phyloP scores from a whole-genome alignment of 148 eudicot genomes.

The Simmondsia chinensis region DNA sequence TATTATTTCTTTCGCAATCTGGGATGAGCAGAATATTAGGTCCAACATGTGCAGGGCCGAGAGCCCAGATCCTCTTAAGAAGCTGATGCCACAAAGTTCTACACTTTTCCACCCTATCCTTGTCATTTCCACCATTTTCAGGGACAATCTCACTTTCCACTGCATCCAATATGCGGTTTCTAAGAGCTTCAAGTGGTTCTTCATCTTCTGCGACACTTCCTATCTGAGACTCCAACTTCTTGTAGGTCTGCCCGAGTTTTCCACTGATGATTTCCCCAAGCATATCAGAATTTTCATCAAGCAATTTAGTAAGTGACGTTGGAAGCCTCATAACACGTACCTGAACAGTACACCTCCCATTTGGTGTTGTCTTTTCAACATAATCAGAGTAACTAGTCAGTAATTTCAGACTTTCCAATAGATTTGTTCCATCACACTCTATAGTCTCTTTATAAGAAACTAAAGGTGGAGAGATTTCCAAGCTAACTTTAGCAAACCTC shows the following conservation, averaged over 20 bases:
- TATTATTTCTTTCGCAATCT: constrained; percentile 16
- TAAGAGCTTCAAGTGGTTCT: constrained; percentile 57
- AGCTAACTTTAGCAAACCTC: constrained; percentile 75
- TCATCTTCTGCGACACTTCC: constrained; percentile 50
- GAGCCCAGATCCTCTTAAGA: constrained; percentile 81
- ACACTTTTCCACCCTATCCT: constrained; percentile 46
- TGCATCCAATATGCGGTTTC: constrained; percentile 61
- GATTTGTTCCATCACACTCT: constrained; percentile 56
- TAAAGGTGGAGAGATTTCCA: constrained; percentile 89
- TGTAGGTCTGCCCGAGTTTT: constrained; percentile 48
- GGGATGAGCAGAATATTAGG: constrained; percentile 78
- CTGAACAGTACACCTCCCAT: constrained; percentile 83
- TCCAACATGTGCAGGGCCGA: constrained; percentile 88
- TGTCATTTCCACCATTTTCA: constrained; percentile 35
- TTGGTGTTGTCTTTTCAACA: constrained; percentile 66
- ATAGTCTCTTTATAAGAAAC: constrained; percentile 87
- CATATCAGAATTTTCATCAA: constrained; percentile 70
- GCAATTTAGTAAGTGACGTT: constrained; percentile 55
- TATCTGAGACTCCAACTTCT: constrained; percentile 45
- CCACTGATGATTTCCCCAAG: constrained; percentile 68
- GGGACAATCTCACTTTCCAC: constrained; percentile 51
- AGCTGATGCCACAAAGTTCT: constrained; percentile 43
- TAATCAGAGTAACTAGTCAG: constrained; percentile 43
- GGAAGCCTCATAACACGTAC: constrained; percentile 89
- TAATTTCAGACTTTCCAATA: constrained; percentile 52